Evolutionary conservation across 495 filamentous ascomycete genomes (phyloP).

Genomic region (Pyrenopolyporus hunteri): DNA sequence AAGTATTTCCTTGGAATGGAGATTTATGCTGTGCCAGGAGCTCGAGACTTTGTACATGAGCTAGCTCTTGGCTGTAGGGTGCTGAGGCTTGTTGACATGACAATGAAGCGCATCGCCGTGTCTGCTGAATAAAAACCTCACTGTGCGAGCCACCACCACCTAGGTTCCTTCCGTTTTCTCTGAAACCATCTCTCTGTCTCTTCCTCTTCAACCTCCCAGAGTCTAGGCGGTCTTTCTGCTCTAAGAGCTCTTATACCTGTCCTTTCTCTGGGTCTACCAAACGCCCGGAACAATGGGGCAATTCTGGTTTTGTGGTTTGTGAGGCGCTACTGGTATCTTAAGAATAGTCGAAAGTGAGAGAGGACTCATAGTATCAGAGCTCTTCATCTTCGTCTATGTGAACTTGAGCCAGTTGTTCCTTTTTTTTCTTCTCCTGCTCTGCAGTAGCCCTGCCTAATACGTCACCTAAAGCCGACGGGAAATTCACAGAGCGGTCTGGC

Average conservation of each 20-base stretch:
- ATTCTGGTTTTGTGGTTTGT: neutral
- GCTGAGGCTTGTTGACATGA: neutral
- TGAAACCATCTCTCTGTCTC: neutral
- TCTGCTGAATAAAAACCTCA: slow-evolving; percentile 1
- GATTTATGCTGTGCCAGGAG: too few species aligned
- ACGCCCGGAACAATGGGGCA: neutral
- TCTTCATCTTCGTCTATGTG: slow-evolving; percentile 53
- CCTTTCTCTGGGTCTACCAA: neutral
- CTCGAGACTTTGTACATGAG: neutral
- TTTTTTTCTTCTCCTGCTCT: slow-evolving; percentile 46
- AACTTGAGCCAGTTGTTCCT: slow-evolving; percentile 34
- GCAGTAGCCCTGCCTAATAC: slow-evolving; percentile 53
- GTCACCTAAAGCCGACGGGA: slow-evolving; percentile 52
- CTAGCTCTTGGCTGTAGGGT: neutral
- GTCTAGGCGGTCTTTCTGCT: neutral
- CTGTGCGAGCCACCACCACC: neutral
- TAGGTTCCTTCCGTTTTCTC: neutral
- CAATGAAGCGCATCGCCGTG: neutral
- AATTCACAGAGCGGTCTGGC: slow-evolving; percentile 53
- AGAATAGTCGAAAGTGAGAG: neutral
- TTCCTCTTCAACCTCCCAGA: neutral
- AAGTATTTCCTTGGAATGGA: too few species aligned
- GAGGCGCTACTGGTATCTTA: neutral
- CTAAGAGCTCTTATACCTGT: neutral
- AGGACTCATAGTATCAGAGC: slow-evolving; percentile 35